phyloP scores from a whole-genome alignment of 768 basidiomycete genomes.

The Crucibulum laeve region DNA sequence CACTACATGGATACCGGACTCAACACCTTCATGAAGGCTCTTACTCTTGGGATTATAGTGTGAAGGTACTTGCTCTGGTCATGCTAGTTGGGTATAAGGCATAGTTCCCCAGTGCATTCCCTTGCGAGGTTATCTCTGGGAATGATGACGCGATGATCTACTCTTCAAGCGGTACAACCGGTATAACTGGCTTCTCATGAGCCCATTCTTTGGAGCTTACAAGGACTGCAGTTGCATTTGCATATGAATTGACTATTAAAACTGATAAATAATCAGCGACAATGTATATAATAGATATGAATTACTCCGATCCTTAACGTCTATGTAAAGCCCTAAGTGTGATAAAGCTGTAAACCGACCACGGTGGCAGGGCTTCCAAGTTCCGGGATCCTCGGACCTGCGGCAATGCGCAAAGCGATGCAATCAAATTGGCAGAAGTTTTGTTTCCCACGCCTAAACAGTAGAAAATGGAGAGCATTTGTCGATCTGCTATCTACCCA shows the following conservation, averaged over 20 bases:
- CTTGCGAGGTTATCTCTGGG: slow-evolving; percentile 37
- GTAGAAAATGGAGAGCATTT: no score
- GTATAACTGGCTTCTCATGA: slow-evolving; percentile 42
- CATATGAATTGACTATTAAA: slow-evolving; percentile 42
- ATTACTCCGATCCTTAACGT: no score
- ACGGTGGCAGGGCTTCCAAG: no score
- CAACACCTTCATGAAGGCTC: slow-evolving; percentile 39
- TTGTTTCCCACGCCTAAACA: no score
- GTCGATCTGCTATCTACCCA: no score
- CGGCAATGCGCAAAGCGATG: no score
- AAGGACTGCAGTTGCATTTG: slow-evolving; percentile 55
- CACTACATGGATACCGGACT: slow-evolving; percentile 34
- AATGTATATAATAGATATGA: no score
- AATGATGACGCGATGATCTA: slow-evolving; percentile 41
- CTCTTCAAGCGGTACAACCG: slow-evolving; percentile 39
- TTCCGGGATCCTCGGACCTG: no score
- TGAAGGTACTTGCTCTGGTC: slow-evolving; percentile 40
- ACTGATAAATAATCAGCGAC: no score
- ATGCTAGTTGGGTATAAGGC: slow-evolving; percentile 41
- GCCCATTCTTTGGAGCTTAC: slow-evolving; percentile 54
- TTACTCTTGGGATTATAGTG: slow-evolving; percentile 26
- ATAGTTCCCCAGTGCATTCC: slow-evolving; percentile 36
- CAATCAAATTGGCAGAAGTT: no score
- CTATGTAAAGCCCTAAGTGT: no score
- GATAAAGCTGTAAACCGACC: no score